A percentile compares a stretch with the other conserved stretches of the same genome.
These are phyloP conservation scores for Acacia pycnantha DNA, from an alignment of 331 rosid genomes.

Conservation along the genomic window DNA sequence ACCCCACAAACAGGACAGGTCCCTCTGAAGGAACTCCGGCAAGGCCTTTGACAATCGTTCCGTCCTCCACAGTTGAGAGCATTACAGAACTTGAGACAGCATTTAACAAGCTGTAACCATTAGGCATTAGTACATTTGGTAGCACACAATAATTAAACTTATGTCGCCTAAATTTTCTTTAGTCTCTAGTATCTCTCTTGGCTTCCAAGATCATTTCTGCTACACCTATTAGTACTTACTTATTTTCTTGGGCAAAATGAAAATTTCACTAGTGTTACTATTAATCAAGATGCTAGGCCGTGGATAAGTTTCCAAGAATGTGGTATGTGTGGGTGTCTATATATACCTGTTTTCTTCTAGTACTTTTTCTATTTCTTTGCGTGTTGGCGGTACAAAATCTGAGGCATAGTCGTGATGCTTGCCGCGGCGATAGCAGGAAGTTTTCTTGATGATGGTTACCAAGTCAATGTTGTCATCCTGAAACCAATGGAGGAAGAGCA, in stretches of 20 bases:
- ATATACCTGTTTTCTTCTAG: conserved; percentile 49
- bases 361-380: conserved; percentile 41
- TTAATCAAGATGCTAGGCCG: background rate
- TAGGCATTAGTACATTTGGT: background rate
- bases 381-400: conserved; percentile 75
- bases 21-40: conserved; percentile 88
- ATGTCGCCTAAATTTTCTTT: background rate
- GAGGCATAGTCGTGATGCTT: conserved; percentile 54
- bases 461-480: conserved; percentile 74
- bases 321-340: background rate
- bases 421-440: conserved; percentile 73
- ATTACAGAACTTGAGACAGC: conserved; percentile 59
- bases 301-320: background rate
- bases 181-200: background rate
- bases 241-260: background rate
- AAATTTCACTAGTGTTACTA: background rate
- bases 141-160: too few species aligned
- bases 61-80: conserved; percentile 80
- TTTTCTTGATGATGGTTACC: conserved; percentile 59
- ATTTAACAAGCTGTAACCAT: conserved; percentile 43
- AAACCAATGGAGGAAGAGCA: conserved; percentile 27
- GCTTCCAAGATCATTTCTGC: background rate
- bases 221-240: background rate
- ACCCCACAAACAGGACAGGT: conserved; percentile 84
- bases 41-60: conserved; percentile 72